A percentile compares a stretch with the other conserved stretches of the same genome.
phyloP scores from a whole-genome alignment of 1,284 basidiomycete genomes.

The Entoloma clypeatum region DNA sequence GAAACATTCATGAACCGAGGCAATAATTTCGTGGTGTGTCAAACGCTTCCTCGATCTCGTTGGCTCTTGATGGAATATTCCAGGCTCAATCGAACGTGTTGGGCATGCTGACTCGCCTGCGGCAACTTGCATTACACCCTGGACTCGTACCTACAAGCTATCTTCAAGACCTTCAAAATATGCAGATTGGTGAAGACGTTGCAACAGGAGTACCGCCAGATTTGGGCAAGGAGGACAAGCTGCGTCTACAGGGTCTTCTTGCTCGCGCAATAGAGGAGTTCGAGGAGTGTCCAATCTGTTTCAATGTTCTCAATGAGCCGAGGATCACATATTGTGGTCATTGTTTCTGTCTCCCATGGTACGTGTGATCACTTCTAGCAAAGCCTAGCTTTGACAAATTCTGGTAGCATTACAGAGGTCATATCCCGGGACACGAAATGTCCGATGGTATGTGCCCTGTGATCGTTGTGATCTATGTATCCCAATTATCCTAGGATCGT shows the following conservation, averaged over 20 bases:
- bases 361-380: slow-evolving; percentile 17
- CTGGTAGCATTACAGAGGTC: slow-evolving; percentile 59
- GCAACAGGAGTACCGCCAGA: slow-evolving; percentile 27
- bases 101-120: slow-evolving; percentile 82
- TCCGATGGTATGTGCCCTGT: slow-evolving; percentile 58
- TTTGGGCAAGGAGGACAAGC: slow-evolving; percentile 48
- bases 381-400: slow-evolving; percentile 5
- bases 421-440: slow-evolving; percentile 68
- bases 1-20: slow-evolving; percentile 51
- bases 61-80: slow-evolving; percentile 3
- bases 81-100: slow-evolving; percentile 71
- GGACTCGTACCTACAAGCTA: slow-evolving; percentile 75
- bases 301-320: slow-evolving; percentile 60
- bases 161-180: slow-evolving; percentile 58
- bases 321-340: slow-evolving; percentile 80
- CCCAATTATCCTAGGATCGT: slow-evolving; percentile 53
- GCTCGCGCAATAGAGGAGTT: slow-evolving; percentile 73
- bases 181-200: slow-evolving; percentile 33
- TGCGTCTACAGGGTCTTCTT: slow-evolving; percentile 59
- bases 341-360: slow-evolving; percentile 74
- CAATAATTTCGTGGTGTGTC: slow-evolving; percentile 36
- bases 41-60: neutral
- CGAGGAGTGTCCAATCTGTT: slow-evolving; percentile 84
- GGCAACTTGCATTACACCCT: slow-evolving; percentile 82
- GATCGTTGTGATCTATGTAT: neutral